Conservation (phyloP, 73 alveolate genomes). For the Paramecium bursaria region DNA sequence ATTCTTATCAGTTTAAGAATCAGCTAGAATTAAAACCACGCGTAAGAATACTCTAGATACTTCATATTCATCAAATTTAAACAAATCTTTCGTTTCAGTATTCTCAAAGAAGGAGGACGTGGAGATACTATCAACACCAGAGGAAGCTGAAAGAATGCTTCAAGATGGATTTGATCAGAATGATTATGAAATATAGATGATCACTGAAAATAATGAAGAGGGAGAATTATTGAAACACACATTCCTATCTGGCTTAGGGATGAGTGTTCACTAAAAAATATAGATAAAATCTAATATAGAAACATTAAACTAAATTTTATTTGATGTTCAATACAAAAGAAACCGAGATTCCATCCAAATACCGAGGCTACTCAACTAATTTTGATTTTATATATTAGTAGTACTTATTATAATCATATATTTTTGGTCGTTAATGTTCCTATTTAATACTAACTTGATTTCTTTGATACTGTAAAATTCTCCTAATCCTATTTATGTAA, state of each 20-base stretch:
- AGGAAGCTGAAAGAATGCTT: neutral
- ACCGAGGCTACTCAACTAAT: too few relatives aligned
- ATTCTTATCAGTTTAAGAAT: too few relatives aligned
- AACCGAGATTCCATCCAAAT: too few relatives aligned
- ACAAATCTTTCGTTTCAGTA: conserved; percentile 18
- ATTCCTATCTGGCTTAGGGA: too few relatives aligned
- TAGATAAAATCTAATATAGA: too few relatives aligned
- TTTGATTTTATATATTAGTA: too few relatives aligned
- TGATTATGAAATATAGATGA: conserved; percentile 9
- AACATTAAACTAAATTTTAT: too few relatives aligned
- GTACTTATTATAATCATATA: neutral
- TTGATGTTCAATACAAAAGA: too few relatives aligned
- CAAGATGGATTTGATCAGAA: neutral
- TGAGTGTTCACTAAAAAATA: too few relatives aligned
- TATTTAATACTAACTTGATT: neutral
- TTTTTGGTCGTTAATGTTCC: neutral
- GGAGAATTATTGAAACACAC: neutral
- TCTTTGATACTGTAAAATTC: neutral
- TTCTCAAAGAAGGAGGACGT: conserved; percentile 20
- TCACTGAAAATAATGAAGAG: neutral
- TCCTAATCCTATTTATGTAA: neutral
- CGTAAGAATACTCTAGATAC: too few relatives aligned
- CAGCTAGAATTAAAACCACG: too few relatives aligned
- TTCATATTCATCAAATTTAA: neutral
- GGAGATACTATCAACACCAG: conserved; percentile 12